A percentile compares a stretch with the other conserved stretches of the same genome.
Conservation (phyloP, 345 rosid species). For the Populus pruinosa region DNA sequence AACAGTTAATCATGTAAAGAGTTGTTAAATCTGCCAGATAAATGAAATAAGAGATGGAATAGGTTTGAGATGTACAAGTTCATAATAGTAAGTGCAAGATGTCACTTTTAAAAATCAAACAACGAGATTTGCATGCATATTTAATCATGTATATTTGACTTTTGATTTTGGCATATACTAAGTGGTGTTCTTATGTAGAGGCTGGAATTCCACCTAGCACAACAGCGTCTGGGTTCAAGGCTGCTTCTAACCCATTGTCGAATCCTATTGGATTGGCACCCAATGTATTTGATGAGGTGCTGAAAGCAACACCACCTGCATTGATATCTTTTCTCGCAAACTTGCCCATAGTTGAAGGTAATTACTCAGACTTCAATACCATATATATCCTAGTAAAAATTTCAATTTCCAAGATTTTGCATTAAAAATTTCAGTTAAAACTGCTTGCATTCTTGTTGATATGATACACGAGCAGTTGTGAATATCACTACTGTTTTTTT, state of each 20-base stretch:
- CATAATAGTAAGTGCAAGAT: no score
- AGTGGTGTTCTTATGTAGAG: slow-evolving; percentile 27
- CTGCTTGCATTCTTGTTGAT: background rate
- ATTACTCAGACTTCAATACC: background rate
- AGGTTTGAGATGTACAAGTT: no score
- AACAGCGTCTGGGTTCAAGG: slow-evolving; percentile 6
- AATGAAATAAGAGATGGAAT: no score
- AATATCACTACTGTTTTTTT: background rate
- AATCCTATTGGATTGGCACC: slow-evolving; percentile 37
- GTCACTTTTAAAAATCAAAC: no score
- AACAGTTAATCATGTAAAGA: no score
- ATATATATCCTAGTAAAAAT: background rate
- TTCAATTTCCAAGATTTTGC: background rate
- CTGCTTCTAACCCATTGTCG: slow-evolving; percentile 38
- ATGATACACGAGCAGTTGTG: background rate
- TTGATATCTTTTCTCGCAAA: slow-evolving; percentile 63
- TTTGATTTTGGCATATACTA: slow-evolving; percentile 2
- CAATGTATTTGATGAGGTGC: slow-evolving; percentile 50
- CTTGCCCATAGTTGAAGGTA: slow-evolving; percentile 78
- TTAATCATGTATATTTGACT: background rate
- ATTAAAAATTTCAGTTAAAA: background rate
- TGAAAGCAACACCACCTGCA: slow-evolving; percentile 82
- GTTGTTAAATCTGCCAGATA: no score
- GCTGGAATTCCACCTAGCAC: slow-evolving; percentile 27
- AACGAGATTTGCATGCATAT: background rate